Base-by-base conservation (phyloP, 345 rosid genomes). In the Xanthoceras sorbifolium region DNA sequence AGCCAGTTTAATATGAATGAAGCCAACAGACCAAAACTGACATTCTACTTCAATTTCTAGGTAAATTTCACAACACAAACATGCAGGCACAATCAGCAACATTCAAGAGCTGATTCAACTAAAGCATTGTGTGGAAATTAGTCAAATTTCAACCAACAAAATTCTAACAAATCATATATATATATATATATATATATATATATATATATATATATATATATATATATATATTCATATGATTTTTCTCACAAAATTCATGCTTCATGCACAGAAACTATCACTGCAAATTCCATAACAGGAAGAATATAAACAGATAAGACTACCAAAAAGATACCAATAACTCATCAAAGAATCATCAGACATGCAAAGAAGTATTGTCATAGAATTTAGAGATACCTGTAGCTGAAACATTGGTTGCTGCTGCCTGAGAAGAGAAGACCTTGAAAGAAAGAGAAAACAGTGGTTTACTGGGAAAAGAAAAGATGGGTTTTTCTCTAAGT, bases 361-460 rank as follows among this genome's bases (percentile, higher is more conserved):
- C 9, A 69, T 28, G 71, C n/a, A 50, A 69, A 76, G 54, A 46
- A 25, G 29, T 38, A 14, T 23, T 4, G 44, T 59, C 25, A 73
- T 0, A 20, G 32, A 48, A 12, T 32, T 25, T 60, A 40, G 20
- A 67, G 36, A 54, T 69, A 89, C 93, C 90, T 75, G 80, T 68
- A 66, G 82, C 32, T 4, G 90, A 76, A 73, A 84, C 26, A 76
- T 22, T 77, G 68, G 86, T 38, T 64, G 52, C 5, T 46, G 52
- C 6, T 57, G 90, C 93, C 75, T 76, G 82, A 75, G 81, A 90
- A 78, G 94, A 89, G 71, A 85, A 80, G 69, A 83, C 82, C 82
- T 50, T 87, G 73, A 65, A 72, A 78, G 87, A 80, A 67, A 77
- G 63, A 36, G 78, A 44, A 73, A 80, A 23, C 2, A 57, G 55